phyloP scores from a whole-genome alignment of 495 filamentous ascomycete genomes.

The Xylaria intraflava region DNA sequence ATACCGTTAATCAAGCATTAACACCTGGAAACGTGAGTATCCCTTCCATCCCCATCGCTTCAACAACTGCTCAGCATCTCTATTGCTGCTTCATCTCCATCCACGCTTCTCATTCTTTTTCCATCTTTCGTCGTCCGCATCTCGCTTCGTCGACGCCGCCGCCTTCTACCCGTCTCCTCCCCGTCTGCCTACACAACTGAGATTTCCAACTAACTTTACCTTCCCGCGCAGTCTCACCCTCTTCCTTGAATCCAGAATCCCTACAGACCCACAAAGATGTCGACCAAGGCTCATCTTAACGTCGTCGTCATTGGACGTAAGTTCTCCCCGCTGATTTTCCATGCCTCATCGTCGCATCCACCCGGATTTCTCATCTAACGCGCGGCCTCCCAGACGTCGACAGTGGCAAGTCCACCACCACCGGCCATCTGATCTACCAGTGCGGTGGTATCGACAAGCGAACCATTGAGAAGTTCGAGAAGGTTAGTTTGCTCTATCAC shows the following conservation, averaged over 20 bases:
- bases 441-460: slow-evolving; percentile 99
- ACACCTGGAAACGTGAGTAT: slow-evolving; percentile 16
- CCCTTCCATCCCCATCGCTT: background rate
- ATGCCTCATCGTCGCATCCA: background rate
- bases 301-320: slow-evolving; percentile 97
- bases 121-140: background rate
- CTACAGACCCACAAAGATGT: slow-evolving; percentile 3
- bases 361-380: slow-evolving; percentile 14
- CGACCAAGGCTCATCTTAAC: slow-evolving; percentile 65
- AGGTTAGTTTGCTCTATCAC: slow-evolving; percentile 54
- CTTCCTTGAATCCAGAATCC: slow-evolving; percentile 4
- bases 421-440: slow-evolving; percentile 98
- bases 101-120: background rate
- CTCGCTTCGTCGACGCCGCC: background rate
- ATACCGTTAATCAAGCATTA: slow-evolving; percentile 19
- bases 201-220: slow-evolving; percentile 1
- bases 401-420: slow-evolving; percentile 98
- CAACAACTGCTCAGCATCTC: background rate
- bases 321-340: slow-evolving; percentile 67
- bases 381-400: slow-evolving; percentile 67
- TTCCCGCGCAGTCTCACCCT: background rate
- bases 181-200: background rate
- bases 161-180: background rate
- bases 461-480: slow-evolving; percentile 99
- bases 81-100: background rate